Evolutionary conservation across 768 basidiomycete species (phyloP).

Genomic region (Sporobolomyces phaffii): DNA sequence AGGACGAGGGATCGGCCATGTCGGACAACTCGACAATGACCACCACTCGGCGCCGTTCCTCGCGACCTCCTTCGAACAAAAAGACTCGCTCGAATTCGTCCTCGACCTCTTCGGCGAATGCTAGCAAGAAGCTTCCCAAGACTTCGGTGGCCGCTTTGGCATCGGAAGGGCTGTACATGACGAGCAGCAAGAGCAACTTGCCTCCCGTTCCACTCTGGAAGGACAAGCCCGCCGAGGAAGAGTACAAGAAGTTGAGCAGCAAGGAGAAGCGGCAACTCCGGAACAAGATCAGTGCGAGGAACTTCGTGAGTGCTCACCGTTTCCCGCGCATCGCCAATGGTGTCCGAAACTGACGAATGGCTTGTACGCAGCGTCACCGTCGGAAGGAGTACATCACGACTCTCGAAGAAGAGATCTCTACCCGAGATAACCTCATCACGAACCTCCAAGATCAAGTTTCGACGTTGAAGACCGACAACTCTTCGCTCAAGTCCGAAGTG

Average conservation of each 20-base stretch:
- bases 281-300: constrained; percentile 93
- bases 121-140: constrained; percentile 4
- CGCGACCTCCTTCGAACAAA: constrained; percentile 5
- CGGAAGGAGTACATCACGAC: constrained; percentile 76
- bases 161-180: constrained; percentile 28
- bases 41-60: neutral
- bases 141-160: constrained; percentile 28
- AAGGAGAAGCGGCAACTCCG: constrained; percentile 94
- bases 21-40: constrained; percentile 6
- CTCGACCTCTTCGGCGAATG: neutral
- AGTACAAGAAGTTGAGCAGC: constrained; percentile 87
- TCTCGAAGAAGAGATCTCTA: constrained; percentile 85
- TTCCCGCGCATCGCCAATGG: neutral
- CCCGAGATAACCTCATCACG: constrained; percentile 77
- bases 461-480: constrained; percentile 30
- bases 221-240: constrained; percentile 73
- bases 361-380: constrained; percentile 44
- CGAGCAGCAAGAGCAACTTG: constrained; percentile 14
- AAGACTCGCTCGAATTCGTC: constrained; percentile 16
- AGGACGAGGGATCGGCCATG: constrained; percentile 2
- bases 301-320: constrained; percentile 52
- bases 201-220: constrained; percentile 42
- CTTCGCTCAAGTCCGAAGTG: constrained; percentile 45
- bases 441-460: constrained; percentile 39
- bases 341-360: constrained; percentile 8